Conservation (phyloP, 139 green algal species). For the Raphidocelis subcapitata region DNA sequence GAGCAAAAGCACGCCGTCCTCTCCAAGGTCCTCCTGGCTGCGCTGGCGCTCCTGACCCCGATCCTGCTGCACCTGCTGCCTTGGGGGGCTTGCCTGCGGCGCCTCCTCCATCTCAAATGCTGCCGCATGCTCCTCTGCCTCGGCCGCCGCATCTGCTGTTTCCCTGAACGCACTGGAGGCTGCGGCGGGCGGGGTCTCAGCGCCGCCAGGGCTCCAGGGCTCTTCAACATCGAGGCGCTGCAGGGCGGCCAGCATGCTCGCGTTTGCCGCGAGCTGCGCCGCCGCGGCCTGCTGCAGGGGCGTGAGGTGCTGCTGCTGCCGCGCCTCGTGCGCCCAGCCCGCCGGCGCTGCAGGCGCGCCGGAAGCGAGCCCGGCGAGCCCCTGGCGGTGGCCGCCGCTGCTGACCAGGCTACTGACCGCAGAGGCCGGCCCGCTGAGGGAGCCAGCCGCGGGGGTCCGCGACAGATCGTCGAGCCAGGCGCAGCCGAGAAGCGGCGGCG, state of each 20-base stretch:
- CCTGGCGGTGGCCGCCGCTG: not conserved
- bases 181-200: conserved; percentile 19
- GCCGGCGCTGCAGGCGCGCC: not conserved
- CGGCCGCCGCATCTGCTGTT: not conserved
- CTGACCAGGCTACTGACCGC: not conserved
- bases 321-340: not conserved
- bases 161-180: conserved; percentile 9
- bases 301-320: not conserved
- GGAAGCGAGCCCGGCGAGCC: not conserved
- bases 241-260: not conserved
- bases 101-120: not conserved
- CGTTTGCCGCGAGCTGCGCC: not conserved
- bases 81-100: conserved; percentile 2
- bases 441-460: not conserved
- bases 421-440: not conserved
- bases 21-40: conserved; percentile 2
- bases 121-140: not conserved
- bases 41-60: not conserved
- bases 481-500: too few species aligned
- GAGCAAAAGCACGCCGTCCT: conserved; percentile 11
- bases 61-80: not conserved
- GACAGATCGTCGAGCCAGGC: too few species aligned
- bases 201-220: too few species aligned
- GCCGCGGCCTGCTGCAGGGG: not conserved
- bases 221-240: not conserved